Evolutionary conservation across 2,329 filamentous ascomycete species (phyloP).

Genomic region (Ascochyta rabiei): DNA sequence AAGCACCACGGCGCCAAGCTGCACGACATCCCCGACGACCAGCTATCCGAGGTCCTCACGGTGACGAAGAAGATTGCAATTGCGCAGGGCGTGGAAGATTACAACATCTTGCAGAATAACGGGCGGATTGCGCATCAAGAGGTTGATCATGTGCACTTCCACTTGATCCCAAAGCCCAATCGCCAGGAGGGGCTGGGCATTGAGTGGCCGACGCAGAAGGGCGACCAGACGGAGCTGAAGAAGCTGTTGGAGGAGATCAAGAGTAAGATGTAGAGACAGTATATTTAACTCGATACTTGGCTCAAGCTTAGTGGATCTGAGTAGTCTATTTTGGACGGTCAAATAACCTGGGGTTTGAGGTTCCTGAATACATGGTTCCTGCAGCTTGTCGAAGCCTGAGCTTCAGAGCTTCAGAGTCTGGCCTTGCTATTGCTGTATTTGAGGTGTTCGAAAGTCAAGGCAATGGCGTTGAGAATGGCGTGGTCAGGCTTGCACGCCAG

Average conservation of each 20-base stretch:
- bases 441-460: too few species aligned
- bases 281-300: not conserved
- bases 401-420: too few species aligned
- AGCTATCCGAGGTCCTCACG: constrained; percentile 80
- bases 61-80: constrained; percentile 85
- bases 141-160: constrained; percentile 94
- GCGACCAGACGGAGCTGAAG: constrained; percentile 84
- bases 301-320: too few species aligned
- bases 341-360: too few species aligned
- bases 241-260: constrained; percentile 82
- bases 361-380: too few species aligned
- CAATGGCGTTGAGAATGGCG: too few species aligned
- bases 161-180: constrained; percentile 97
- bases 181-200: constrained; percentile 78
- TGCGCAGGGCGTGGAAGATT: constrained; percentile 78
- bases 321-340: too few species aligned
- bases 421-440: too few species aligned
- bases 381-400: too few species aligned
- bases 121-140: constrained; percentile 88
- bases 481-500: not conserved
- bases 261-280: constrained; percentile 72
- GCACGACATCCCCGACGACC: constrained; percentile 88
- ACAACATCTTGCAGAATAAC: constrained; percentile 97
- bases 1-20: constrained; percentile 94
- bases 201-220: constrained; percentile 75